A percentile compares a stretch with the other conserved stretches of the same genome.
These are phyloP conservation scores for Rhipidocladum racemiflorum DNA, from an alignment of 176 grass and related monocot species.

Conservation along the genomic window DNA sequence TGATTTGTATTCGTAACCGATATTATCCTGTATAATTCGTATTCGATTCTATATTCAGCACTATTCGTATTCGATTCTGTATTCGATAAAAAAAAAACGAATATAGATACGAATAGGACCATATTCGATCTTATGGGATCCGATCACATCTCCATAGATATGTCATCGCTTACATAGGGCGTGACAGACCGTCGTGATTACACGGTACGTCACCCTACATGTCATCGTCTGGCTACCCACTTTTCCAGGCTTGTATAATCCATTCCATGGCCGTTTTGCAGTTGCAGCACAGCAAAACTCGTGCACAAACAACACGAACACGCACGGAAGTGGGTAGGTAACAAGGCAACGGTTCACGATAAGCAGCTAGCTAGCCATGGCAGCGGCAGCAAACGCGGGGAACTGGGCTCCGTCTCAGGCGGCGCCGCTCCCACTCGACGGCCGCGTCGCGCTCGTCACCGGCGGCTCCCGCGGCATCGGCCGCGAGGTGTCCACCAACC, in stretches of 20 bases:
- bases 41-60: no score
- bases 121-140: no score
- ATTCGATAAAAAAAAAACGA: no score
- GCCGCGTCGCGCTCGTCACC: slow-evolving; percentile 56
- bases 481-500: slow-evolving; percentile 51
- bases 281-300: background rate
- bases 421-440: slow-evolving; percentile 43
- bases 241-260: background rate
- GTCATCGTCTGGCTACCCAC: background rate
- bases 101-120: no score
- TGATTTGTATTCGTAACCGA: no score
- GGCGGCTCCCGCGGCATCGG: slow-evolving; percentile 73
- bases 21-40: no score
- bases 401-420: background rate
- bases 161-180: background rate
- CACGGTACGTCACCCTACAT: background rate
- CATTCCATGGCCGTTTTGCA: no score
- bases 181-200: background rate
- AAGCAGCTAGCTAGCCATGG: slow-evolving; percentile 12
- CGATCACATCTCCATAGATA: no score
- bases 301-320: background rate
- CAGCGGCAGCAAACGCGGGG: background rate
- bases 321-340: background rate
- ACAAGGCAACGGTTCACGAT: background rate
- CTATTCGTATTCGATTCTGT: no score